Evolutionary conservation across 2,329 filamentous ascomycete species (phyloP).

Genomic region (Aspergillus sojae): DNA sequence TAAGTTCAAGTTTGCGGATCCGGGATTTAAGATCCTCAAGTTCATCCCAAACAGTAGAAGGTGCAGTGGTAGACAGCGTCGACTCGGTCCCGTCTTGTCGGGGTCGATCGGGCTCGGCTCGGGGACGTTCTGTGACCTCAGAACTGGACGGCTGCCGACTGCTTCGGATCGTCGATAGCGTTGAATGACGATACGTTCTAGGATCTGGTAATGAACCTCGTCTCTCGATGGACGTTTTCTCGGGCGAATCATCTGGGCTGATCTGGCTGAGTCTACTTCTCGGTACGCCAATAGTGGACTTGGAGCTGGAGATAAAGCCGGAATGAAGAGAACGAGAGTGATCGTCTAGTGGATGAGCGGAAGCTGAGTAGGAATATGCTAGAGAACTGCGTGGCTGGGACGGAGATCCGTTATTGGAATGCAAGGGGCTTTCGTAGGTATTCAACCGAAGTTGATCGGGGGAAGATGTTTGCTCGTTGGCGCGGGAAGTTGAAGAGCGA

Average conservation of each 20-base stretch:
- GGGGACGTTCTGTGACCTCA: slow-evolving; percentile 38
- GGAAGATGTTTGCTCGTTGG: slow-evolving; percentile 40
- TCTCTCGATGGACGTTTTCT: slow-evolving; percentile 31
- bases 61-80: slow-evolving; percentile 81
- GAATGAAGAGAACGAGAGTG: slow-evolving; percentile 37
- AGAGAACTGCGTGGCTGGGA: slow-evolving; percentile 30
- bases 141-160: slow-evolving; percentile 39
- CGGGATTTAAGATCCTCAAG: slow-evolving; percentile 92
- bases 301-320: slow-evolving; percentile 33
- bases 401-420: slow-evolving; percentile 36
- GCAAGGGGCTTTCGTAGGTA: slow-evolving; percentile 38
- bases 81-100: slow-evolving; percentile 75
- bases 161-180: slow-evolving; percentile 38
- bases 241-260: slow-evolving; percentile 38
- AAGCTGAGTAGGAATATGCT: slow-evolving; percentile 34
- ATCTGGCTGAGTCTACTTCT: slow-evolving; percentile 40
- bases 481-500: slow-evolving; percentile 36
- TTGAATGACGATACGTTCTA: slow-evolving; percentile 37
- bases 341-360: slow-evolving; percentile 45
- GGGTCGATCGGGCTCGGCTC: slow-evolving; percentile 36
- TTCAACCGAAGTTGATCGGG: slow-evolving; percentile 37
- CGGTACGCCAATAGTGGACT: slow-evolving; percentile 40
- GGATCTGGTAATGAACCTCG: slow-evolving; percentile 37
- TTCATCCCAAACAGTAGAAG: slow-evolving; percentile 97
- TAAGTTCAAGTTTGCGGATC: slow-evolving; percentile 86